A percentile compares a stretch with the other conserved stretches of the same genome.
Evolutionary conservation across 73 alveolate genomes (phyloP).

Genomic region (Uronychia binucleata): DNA sequence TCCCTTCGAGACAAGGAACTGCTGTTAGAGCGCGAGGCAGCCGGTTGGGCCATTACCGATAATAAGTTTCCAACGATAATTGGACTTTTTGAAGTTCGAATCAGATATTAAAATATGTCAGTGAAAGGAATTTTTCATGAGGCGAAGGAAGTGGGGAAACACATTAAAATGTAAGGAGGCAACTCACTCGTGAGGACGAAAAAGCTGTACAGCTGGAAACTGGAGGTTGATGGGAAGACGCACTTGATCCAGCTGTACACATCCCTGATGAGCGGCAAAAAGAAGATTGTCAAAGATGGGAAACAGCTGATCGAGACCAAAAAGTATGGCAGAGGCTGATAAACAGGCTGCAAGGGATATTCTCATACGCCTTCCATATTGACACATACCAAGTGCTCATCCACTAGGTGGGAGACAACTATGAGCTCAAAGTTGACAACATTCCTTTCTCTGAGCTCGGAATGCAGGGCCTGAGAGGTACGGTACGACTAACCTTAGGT

Average conservation of each 20-base stretch:
- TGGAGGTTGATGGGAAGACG: constrained; percentile 61
- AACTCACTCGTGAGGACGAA: constrained; percentile 14
- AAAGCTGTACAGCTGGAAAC: constrained; percentile 64
- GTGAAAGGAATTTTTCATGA: background rate
- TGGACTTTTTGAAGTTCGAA: no score
- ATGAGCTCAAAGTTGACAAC: background rate
- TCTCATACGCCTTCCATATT: background rate
- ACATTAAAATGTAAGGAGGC: background rate
- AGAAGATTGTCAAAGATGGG: constrained; percentile 53
- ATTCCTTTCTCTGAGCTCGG: background rate
- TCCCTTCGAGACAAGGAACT: no score
- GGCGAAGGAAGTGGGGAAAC: background rate
- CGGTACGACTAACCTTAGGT: background rate
- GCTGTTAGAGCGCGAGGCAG: no score
- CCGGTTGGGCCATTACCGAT: no score
- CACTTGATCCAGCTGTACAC: constrained; percentile 59
- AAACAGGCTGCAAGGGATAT: background rate
- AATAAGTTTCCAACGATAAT: no score
- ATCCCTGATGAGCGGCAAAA: constrained; percentile 55
- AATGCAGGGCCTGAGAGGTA: no score
- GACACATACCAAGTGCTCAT: background rate
- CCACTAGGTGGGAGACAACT: background rate
- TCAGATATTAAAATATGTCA: no score
- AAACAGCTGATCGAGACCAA: constrained; percentile 10
- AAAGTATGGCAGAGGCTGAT: background rate